Conservation (phyloP, 768 basidiomycete genomes). For the Galerina sulciceps region DNA sequence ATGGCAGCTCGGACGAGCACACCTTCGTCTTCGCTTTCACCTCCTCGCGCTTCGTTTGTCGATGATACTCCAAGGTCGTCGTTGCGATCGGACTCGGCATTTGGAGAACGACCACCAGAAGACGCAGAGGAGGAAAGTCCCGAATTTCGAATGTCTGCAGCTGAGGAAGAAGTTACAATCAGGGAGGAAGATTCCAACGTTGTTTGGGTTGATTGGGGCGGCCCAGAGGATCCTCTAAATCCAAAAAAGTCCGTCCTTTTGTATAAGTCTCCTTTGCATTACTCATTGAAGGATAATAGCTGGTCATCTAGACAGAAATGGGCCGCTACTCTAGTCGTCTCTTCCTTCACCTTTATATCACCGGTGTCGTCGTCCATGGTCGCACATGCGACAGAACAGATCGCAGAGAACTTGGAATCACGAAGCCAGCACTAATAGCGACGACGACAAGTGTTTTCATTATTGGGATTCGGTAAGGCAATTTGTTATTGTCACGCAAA, state of each 20-base stretch:
- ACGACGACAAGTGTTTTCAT: slow-evolving; percentile 62
- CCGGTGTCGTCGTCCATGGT: slow-evolving; percentile 78
- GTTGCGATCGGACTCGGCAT: neutral
- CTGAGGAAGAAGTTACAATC: neutral
- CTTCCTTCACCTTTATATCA: slow-evolving; percentile 68
- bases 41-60: too few species aligned
- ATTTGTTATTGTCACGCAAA: neutral
- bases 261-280: neutral
- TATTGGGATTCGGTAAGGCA: slow-evolving; percentile 57
- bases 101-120: slow-evolving; percentile 1
- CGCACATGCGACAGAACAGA: slow-evolving; percentile 59
- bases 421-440: slow-evolving; percentile 47
- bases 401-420: slow-evolving; percentile 62
- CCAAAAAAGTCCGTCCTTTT: slow-evolving; percentile 54
- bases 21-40: too few species aligned
- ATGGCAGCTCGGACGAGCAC: too few species aligned
- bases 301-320: slow-evolving; percentile 66
- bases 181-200: slow-evolving; percentile 11
- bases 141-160: neutral
- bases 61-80: too few species aligned
- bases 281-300: slow-evolving; percentile 32
- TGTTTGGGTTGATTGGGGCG: slow-evolving; percentile 65
- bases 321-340: slow-evolving; percentile 67
- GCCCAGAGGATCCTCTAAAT: slow-evolving; percentile 59
- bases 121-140: neutral